These are phyloP conservation scores for Ceratocystis papillata DNA, from an alignment of 2,329 filamentous ascomycete genomes.

Conservation along the genomic window DNA sequence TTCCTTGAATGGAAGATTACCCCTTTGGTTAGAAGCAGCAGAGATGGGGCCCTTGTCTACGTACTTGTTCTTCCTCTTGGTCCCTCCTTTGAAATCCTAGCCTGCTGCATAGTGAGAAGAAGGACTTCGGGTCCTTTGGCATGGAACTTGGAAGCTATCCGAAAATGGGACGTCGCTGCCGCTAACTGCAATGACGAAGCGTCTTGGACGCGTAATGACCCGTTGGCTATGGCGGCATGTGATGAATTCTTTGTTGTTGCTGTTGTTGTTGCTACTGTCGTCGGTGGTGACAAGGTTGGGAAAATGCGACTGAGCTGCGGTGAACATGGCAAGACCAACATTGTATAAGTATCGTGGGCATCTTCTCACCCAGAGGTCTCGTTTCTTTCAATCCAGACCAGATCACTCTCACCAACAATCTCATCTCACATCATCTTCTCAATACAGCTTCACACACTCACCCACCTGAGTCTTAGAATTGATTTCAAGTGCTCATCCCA, in stretches of 20 bases:
- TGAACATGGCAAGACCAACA: neutral
- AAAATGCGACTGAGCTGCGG: neutral
- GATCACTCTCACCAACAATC: neutral
- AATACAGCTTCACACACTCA: neutral
- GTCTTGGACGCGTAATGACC: constrained; percentile 14
- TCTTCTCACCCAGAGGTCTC: neutral
- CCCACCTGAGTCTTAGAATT: neutral
- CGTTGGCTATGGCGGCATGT: neutral
- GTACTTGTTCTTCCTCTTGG: neutral
- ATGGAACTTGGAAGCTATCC: neutral
- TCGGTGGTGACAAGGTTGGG: neutral
- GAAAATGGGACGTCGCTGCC: neutral
- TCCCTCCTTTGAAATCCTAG: neutral
- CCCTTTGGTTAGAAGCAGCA: neutral
- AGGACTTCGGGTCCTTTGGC: neutral
- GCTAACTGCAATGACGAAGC: constrained; percentile 11
- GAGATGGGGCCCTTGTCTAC: neutral
- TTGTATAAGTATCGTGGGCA: constrained; percentile 20
- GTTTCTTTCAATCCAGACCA: neutral
- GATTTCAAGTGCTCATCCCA: neutral
- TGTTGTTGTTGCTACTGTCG: neutral
- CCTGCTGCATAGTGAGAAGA: neutral
- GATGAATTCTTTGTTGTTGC: neutral
- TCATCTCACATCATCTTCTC: neutral
- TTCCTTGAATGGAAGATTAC: neutral